Conservation (phyloP, 208 protist species). For the Leishmania aethiopica region DNA sequence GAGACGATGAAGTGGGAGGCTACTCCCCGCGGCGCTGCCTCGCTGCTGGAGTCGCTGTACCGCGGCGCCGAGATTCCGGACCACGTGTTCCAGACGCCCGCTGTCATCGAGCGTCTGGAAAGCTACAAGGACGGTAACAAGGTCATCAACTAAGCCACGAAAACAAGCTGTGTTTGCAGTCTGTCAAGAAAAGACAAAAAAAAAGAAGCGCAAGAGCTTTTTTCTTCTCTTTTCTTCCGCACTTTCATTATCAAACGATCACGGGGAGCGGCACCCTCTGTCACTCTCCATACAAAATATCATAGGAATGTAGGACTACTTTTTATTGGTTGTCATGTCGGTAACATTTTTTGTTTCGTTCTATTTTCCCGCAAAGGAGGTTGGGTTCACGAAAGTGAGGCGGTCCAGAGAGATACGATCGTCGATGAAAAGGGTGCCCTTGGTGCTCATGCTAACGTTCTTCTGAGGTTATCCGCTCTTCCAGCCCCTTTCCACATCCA, state of each 20-base stretch:
- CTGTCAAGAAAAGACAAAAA: slow-evolving; percentile 5
- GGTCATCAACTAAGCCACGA: slow-evolving; percentile 49
- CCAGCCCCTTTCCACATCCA: background rate
- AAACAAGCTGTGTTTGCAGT: background rate
- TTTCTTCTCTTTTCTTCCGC: slow-evolving; percentile 3
- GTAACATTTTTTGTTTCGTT: slow-evolving; percentile 1
- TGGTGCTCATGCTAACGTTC: background rate
- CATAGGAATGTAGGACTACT: slow-evolving; percentile 30
- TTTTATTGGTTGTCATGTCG: slow-evolving; percentile 1
- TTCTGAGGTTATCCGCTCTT: background rate
- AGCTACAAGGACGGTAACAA: slow-evolving; percentile 84
- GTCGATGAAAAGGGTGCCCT: background rate
- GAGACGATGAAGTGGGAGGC: slow-evolving; percentile 92
- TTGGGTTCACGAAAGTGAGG: background rate
- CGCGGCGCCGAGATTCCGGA: slow-evolving; percentile 88
- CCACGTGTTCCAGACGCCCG: slow-evolving; percentile 90
- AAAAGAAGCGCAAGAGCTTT: slow-evolving; percentile 2
- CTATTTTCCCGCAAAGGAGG: slow-evolving; percentile 13
- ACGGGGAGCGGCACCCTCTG: background rate
- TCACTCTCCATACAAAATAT: slow-evolving; percentile 17
- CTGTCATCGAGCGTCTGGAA: slow-evolving; percentile 83
- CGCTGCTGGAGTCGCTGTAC: slow-evolving; percentile 90
- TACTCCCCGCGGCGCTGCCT: slow-evolving; percentile 83
- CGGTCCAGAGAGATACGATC: background rate
- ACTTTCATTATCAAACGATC: slow-evolving; percentile 9